Base-by-base conservation (phyloP, 768 basidiomycete genomes). In the Ephemerocybe angulata region DNA sequence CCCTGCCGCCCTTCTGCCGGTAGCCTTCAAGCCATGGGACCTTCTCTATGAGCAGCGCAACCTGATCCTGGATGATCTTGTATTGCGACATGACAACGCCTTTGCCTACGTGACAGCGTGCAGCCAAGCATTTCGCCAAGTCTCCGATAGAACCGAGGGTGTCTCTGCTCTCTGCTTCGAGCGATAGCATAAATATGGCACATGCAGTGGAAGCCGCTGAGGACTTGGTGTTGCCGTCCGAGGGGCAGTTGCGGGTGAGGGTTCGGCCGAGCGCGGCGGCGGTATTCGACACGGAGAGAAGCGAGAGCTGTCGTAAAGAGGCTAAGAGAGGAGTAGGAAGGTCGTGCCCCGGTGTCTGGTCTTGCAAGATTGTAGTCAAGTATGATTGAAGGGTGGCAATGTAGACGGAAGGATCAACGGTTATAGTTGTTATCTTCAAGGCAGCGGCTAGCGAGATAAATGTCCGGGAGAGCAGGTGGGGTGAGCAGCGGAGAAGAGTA, bases 11-110 rank as follows among this genome's bases (percentile, higher is more conserved):
- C 58, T 70, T 77, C 67, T 60, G 67, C 46, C 73, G 67, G 57
- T 84, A 84, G 43, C 81, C 77, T 57, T 83, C 77, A 11, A 90
- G 72, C 90, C 90, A 93, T 4, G 88, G 87, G 3, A 92, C 75
- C n/a, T 80, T 77, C 47, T 77, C 72, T 25, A 84, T 79, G 76
- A 82, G 83, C 53, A 76, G 70, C 31, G 78, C 78, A 29, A 90
- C 69, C 53, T 79, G 68, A 61, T 87, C 83, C 62, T 84, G 84
- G 27, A 89, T 66, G 33, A 73, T 59, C 65, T 83, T 86, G 70
- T 92, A 92, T 3, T 88, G 83, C 27, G 78, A 71, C 80, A 88
- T 83, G 25, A 90, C 79, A 43, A 80, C 75, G 28, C 74, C 71
- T 52, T 82, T 79, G 15, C 76, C 73, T 33, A 77, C 72, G 31